Percentiles rank a stretch among this genome's conserved stretches.
Conservation (phyloP, 2,329 filamentous ascomycete species). For the Trichophyton equinum region DNA sequence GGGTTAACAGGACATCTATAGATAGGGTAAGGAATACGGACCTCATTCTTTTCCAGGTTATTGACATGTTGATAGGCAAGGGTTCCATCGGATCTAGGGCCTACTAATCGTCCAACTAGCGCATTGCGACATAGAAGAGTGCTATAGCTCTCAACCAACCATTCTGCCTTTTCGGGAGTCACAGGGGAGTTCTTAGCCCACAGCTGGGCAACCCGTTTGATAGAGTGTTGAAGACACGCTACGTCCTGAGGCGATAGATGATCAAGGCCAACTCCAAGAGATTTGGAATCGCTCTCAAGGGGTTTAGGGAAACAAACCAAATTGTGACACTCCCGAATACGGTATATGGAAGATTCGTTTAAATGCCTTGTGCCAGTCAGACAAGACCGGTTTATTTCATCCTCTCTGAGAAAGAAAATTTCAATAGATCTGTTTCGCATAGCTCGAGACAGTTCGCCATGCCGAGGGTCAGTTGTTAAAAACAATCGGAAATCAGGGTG, state of each 20-base stretch:
- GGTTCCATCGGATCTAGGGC: constrained; percentile 11
- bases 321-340: constrained; percentile 26
- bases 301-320: constrained; percentile 11
- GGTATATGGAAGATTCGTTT: constrained; percentile 29
- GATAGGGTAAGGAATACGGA: background rate
- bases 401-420: constrained; percentile 54
- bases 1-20: constrained; percentile 10
- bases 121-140: constrained; percentile 20
- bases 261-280: constrained; percentile 25
- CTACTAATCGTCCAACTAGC: constrained; percentile 13
- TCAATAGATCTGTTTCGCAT: constrained; percentile 95
- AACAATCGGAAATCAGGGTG: constrained; percentile 86
- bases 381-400: constrained; percentile 9
- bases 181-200: background rate
- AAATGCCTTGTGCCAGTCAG: constrained; percentile 23
- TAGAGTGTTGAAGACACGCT: constrained; percentile 22
- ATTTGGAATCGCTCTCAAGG: constrained; percentile 12
- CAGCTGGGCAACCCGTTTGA: constrained; percentile 15
- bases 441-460: constrained; percentile 86
- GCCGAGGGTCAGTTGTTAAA: constrained; percentile 79
- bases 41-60: constrained; percentile 7
- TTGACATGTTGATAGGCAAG: background rate
- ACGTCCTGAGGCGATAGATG: constrained; percentile 28
- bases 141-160: constrained; percentile 21
- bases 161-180: constrained; percentile 8